phyloP scores from a whole-genome alignment of 768 basidiomycete species.

The Lactarius deliciosus region DNA sequence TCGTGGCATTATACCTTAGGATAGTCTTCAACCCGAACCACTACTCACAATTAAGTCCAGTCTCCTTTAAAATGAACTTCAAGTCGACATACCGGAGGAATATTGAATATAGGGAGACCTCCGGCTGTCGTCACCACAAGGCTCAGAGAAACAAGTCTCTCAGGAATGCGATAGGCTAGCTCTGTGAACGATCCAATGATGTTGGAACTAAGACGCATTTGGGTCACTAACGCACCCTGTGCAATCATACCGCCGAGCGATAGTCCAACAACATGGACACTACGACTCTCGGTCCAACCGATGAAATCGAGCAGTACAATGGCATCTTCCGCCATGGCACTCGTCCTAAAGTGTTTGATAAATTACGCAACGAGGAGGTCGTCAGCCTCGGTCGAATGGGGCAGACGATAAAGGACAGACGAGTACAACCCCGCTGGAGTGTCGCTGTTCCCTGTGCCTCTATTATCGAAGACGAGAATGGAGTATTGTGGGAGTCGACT shows the following conservation, averaged over 20 bases:
- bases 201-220: neutral
- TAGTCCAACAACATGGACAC: slow-evolving; percentile 68
- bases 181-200: slow-evolving; percentile 43
- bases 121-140: slow-evolving; percentile 73
- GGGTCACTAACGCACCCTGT: slow-evolving; percentile 48
- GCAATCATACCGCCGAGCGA: slow-evolving; percentile 87
- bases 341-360: slow-evolving; percentile 47
- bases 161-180: slow-evolving; percentile 61
- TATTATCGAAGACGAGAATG: slow-evolving; percentile 78
- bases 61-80: neutral
- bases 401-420: slow-evolving; percentile 41
- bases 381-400: neutral
- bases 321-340: slow-evolving; percentile 75
- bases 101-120: slow-evolving; percentile 53
- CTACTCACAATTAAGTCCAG: slow-evolving; percentile 12
- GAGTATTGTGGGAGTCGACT: slow-evolving; percentile 51
- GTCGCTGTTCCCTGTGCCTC: slow-evolving; percentile 77
- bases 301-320: slow-evolving; percentile 66
- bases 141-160: slow-evolving; percentile 64
- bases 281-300: slow-evolving; percentile 63
- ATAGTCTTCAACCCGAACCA: slow-evolving; percentile 29
- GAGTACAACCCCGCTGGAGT: slow-evolving; percentile 75
- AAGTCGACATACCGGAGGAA: slow-evolving; percentile 55
- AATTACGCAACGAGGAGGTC: slow-evolving; percentile 2
- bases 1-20: slow-evolving; percentile 5